Percentiles rank a stretch among this genome's conserved stretches.
Evolutionary conservation across 495 filamentous ascomycete species (phyloP).

Genomic region (Podospora pseudoanserina): DNA sequence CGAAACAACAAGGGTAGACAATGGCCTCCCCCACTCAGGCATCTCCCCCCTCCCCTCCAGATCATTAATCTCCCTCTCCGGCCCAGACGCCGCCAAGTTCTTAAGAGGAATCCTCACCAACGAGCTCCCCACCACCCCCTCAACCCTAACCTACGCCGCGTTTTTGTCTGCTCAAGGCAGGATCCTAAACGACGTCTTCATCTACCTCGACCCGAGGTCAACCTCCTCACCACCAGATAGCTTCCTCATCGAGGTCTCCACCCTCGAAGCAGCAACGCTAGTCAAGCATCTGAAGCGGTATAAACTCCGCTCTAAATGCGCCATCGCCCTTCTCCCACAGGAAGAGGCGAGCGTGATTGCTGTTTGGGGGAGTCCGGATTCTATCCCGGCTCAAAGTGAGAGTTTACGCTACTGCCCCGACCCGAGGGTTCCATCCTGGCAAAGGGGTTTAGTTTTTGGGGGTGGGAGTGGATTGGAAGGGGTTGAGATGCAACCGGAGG

Average conservation of each 20-base stretch:
- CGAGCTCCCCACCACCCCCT: constrained; percentile 50
- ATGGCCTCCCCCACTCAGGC: constrained; percentile 34
- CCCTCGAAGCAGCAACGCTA: constrained; percentile 55
- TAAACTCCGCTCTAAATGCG: constrained; percentile 76
- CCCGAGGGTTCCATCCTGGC: not conserved
- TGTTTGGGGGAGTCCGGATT: constrained; percentile 47
- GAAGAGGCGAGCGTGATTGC: constrained; percentile 64
- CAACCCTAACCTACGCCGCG: constrained; percentile 63
- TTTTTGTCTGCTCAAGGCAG: constrained; percentile 85
- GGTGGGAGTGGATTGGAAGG: not conserved
- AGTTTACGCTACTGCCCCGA: not conserved
- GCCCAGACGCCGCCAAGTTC: constrained; percentile 73
- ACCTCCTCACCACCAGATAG: constrained; percentile 25
- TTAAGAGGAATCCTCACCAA: constrained; percentile 83
- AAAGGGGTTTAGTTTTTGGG: not conserved
- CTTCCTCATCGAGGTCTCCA: constrained; percentile 83
- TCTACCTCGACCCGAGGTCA: constrained; percentile 59
- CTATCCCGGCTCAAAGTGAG: too few species aligned
- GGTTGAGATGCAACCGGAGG: not conserved
- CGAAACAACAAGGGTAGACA: not conserved
- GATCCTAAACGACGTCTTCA: constrained; percentile 82
- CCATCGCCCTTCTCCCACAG: constrained; percentile 57
- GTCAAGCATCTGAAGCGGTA: constrained; percentile 72
- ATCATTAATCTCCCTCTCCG: constrained; percentile 71
- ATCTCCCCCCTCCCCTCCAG: constrained; percentile 61